Conservation (phyloP, 1,284 basidiomycete species). For the Sanghuangporus weigelae region DNA sequence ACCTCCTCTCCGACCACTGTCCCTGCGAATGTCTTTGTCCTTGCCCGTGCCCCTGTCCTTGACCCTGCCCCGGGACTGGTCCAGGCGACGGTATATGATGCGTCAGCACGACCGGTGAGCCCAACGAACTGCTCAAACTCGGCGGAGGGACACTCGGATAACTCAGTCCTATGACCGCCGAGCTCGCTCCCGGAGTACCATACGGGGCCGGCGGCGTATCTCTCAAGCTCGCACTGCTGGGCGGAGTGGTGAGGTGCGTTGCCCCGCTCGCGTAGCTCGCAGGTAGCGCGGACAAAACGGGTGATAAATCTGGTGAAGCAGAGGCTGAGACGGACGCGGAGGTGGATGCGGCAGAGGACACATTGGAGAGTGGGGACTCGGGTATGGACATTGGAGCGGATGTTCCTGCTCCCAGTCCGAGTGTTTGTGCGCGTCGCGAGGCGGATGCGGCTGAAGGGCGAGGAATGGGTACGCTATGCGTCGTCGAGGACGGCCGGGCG, state of each 20-base stretch:
- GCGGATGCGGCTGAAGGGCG: slow-evolving; percentile 59
- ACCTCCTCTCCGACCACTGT: slow-evolving; percentile 31
- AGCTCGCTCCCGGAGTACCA: slow-evolving; percentile 21
- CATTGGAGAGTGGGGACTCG: slow-evolving; percentile 27
- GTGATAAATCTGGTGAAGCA: slow-evolving; percentile 53
- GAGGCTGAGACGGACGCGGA: slow-evolving; percentile 41
- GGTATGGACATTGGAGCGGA: not conserved
- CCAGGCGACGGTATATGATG: slow-evolving; percentile 37
- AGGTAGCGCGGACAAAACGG: slow-evolving; percentile 44
- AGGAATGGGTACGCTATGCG: slow-evolving; percentile 61
- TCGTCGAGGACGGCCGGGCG: slow-evolving; percentile 27
- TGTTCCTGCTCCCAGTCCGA: slow-evolving; percentile 30
- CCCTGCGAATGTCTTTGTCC: slow-evolving; percentile 20
- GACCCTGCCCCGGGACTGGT: not conserved
- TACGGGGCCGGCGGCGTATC: slow-evolving; percentile 33
- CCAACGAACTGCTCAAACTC: slow-evolving; percentile 61
- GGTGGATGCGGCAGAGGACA: slow-evolving; percentile 40
- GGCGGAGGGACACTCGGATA: slow-evolving; percentile 68
- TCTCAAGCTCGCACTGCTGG: slow-evolving; percentile 50
- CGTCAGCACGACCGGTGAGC: slow-evolving; percentile 50
- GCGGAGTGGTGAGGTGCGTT: slow-evolving; percentile 62
- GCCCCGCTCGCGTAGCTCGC: slow-evolving; percentile 51
- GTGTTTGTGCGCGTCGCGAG: slow-evolving; percentile 44
- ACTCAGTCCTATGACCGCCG: slow-evolving; percentile 35
- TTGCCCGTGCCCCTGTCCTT: not conserved